phyloP scores from a whole-genome alignment of 2,329 filamentous ascomycete genomes.

The Fusarium bulbicola region DNA sequence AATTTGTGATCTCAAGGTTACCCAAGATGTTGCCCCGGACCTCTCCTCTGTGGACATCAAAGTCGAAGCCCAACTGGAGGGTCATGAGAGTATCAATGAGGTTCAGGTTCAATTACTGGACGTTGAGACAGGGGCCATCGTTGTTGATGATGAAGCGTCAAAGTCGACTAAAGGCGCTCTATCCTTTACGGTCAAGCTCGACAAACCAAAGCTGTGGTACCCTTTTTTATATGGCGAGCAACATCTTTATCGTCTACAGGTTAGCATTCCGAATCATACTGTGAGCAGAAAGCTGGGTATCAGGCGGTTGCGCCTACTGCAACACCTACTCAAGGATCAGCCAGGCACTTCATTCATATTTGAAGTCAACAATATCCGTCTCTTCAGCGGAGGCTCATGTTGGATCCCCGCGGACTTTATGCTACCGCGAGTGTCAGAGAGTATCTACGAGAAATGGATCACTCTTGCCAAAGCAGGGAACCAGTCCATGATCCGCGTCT shows the following conservation, averaged over 20 bases:
- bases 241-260: not conserved
- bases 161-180: not conserved
- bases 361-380: constrained; percentile 3
- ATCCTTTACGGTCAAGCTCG: rapidly evolving
- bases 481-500: constrained; percentile 1
- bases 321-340: not conserved
- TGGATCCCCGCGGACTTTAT: constrained; percentile 4
- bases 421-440: not conserved
- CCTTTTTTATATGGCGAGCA: not conserved
- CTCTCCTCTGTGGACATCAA: not conserved
- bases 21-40: not conserved
- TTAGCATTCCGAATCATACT: not conserved
- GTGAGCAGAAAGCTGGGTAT: not conserved
- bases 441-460: not conserved
- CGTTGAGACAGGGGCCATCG: rapidly evolving
- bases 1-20: not conserved
- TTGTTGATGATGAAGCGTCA: rapidly evolving
- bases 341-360: not conserved
- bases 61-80: not conserved
- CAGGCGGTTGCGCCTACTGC: not conserved
- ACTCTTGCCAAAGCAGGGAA: not conserved
- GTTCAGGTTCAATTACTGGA: not conserved
- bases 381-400: not conserved
- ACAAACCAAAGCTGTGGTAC: not conserved
- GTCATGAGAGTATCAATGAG: rapidly evolving